phyloP scores from a whole-genome alignment of 78 protist genomes.

The Monocercomonoides exilis region DNA sequence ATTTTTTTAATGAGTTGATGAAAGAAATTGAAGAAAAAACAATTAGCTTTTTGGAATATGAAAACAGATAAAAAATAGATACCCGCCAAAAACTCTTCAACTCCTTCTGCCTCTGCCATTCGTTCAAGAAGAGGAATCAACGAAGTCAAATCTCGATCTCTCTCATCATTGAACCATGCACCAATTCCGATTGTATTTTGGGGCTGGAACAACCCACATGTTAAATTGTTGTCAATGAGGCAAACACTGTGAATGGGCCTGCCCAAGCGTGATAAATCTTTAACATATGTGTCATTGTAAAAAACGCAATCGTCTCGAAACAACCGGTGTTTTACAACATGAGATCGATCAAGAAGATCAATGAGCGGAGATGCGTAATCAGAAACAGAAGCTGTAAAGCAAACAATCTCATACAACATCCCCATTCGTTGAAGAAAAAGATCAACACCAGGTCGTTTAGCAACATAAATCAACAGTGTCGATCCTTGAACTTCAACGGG shows the following conservation, averaged over 20 bases:
- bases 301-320: slow-evolving; percentile 61
- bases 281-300: background rate
- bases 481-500: slow-evolving; percentile 26
- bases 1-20: too few species aligned
- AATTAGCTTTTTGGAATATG: too few species aligned
- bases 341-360: slow-evolving; percentile 56
- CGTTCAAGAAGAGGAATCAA: background rate
- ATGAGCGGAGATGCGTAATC: slow-evolving; percentile 82
- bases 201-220: background rate
- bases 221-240: background rate
- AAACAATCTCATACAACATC: slow-evolving; percentile 64
- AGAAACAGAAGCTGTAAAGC: slow-evolving; percentile 67
- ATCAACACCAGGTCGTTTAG: slow-evolving; percentile 72
- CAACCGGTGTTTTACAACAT: slow-evolving; percentile 46
- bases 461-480: slow-evolving; percentile 27
- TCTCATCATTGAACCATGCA: background rate
- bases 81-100: too few species aligned
- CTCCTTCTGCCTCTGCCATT: too few species aligned
- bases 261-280: background rate
- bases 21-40: too few species aligned
- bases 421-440: slow-evolving; percentile 48
- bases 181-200: background rate
- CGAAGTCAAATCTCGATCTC: background rate
- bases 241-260: background rate
- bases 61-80: too few species aligned